Evolutionary conservation across 2,329 filamentous ascomycete species (phyloP).

Genomic region (Dactylellina cionopaga): DNA sequence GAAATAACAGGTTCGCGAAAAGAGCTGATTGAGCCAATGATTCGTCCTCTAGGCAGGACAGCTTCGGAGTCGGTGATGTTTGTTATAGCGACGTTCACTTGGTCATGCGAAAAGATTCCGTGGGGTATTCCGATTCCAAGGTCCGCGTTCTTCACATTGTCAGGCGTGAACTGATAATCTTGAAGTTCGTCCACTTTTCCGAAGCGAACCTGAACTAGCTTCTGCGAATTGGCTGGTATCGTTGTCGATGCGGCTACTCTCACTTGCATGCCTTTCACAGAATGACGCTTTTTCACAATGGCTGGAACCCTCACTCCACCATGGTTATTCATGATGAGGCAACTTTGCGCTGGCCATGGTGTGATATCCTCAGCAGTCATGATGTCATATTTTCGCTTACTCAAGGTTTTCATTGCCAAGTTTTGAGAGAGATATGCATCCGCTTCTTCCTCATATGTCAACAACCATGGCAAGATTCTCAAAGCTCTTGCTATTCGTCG

Average conservation of each 20-base stretch:
- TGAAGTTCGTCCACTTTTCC: background rate
- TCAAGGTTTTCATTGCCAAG: too few relatives aligned
- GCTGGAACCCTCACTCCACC: background rate
- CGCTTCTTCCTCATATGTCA: too few relatives aligned
- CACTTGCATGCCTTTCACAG: background rate
- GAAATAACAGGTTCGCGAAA: too few relatives aligned
- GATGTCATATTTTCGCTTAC: too few relatives aligned
- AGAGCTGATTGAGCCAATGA: too few relatives aligned
- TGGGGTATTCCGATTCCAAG: background rate
- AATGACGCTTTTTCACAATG: background rate
- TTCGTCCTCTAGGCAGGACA: too few relatives aligned
- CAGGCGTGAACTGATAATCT: background rate
- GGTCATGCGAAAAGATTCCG: background rate
- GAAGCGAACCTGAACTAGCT: background rate
- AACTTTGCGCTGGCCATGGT: too few relatives aligned
- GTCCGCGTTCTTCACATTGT: background rate
- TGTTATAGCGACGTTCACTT: background rate
- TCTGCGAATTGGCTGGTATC: background rate
- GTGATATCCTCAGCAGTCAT: too few relatives aligned
- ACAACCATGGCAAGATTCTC: too few relatives aligned
- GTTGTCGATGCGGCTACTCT: background rate
- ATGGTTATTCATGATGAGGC: too few relatives aligned
- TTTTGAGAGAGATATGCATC: too few relatives aligned
- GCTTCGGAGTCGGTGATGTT: background rate
- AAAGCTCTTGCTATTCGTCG: too few relatives aligned